Percentiles rank a stretch among this genome's conserved stretches.
Evolutionary conservation across 1,284 basidiomycete genomes (phyloP).

Genomic region (Ganoderma lucidum): DNA sequence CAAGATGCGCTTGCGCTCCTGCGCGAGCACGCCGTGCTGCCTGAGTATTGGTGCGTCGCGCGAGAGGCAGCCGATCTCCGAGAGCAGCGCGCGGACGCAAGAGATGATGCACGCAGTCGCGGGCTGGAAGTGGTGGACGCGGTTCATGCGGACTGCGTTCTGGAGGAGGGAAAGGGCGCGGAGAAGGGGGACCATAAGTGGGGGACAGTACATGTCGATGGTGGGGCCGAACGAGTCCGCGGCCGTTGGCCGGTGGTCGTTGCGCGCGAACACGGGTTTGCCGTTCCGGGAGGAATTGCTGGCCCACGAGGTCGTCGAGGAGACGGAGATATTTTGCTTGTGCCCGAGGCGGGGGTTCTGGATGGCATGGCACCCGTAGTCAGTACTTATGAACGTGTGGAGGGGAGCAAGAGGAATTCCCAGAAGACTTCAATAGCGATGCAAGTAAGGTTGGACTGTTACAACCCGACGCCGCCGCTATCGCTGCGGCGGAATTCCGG

Average conservation of each 20-base stretch:
- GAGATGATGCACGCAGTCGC: constrained; percentile 92
- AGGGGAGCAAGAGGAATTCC: not conserved
- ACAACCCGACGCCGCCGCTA: constrained; percentile 3
- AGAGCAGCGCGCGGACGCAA: constrained; percentile 90
- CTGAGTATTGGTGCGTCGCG: constrained; percentile 82
- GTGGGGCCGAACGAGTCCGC: constrained; percentile 53
- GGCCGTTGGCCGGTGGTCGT: constrained; percentile 55
- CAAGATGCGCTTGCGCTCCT: constrained; percentile 86
- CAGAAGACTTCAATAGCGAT: not conserved
- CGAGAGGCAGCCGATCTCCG: constrained; percentile 85
- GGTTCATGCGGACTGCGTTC: constrained; percentile 80
- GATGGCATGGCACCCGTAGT: not conserved
- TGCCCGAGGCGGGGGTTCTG: constrained; percentile 44
- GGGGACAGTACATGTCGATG: constrained; percentile 69
- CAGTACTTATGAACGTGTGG: constrained; percentile 17
- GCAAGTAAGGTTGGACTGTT: constrained; percentile 6
- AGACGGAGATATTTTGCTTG: constrained; percentile 55
- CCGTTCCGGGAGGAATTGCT: constrained; percentile 48
- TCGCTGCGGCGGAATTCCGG: not conserved
- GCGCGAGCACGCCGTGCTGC: constrained; percentile 71
- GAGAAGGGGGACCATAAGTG: constrained; percentile 79
- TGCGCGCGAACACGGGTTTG: constrained; percentile 41
- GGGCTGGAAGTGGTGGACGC: constrained; percentile 84
- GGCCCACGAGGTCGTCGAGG: constrained; percentile 64
- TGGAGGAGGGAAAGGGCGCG: constrained; percentile 89